Base-by-base conservation (phyloP, 2,329 filamentous ascomycete genomes). In the Stromatinia cepivora region DNA sequence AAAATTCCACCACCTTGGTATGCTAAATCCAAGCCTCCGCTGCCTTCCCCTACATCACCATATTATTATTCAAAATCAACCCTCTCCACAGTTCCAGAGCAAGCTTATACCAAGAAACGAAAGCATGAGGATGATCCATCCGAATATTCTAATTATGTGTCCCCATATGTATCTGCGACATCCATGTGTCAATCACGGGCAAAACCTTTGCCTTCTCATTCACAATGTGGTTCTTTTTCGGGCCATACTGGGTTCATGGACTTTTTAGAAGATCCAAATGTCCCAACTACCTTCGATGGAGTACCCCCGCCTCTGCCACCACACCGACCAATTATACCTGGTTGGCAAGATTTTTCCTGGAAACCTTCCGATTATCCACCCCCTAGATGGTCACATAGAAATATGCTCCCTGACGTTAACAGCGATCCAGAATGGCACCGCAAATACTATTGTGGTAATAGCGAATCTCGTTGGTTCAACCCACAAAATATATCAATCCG, bases 261-360 rank as follows among this genome's bases (percentile, higher is more conserved):
- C n/a, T 50, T 68, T 53, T 28, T 68, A 25, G 66, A 68, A 54
- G 46, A 62, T 31, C 66, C 66, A 0, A 46, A 68, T 63, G 22
- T 63, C 25, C 66, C 57, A 68, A 53, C 25, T 53, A 62, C 57
- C 17, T 42, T 63, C 1, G 45, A n/a, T 7, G 66, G 57, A 42
- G 46, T 62, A 20, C 66, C 66, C n/a, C 65, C 34, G 7, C 53
- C 65, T 39, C 53, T 67, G 20, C 46, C 58, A 10, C 66, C 66
- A 22, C 46, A 68, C 9, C 34, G 54, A 1, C 65, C 65, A 11
- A 58, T 59, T 48, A 59, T 59, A 50, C 54, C 65, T 59, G 66
- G 66, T 20, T 68, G 66, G 66, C 66, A 68, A 54, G 45, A 62
- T 10, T 68, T 68, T 34, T 63, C 66, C 50, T 68, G 66, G 66